Evolutionary conservation across 768 basidiomycete species (phyloP).

Genomic region (Tylopilus sp.): DNA sequence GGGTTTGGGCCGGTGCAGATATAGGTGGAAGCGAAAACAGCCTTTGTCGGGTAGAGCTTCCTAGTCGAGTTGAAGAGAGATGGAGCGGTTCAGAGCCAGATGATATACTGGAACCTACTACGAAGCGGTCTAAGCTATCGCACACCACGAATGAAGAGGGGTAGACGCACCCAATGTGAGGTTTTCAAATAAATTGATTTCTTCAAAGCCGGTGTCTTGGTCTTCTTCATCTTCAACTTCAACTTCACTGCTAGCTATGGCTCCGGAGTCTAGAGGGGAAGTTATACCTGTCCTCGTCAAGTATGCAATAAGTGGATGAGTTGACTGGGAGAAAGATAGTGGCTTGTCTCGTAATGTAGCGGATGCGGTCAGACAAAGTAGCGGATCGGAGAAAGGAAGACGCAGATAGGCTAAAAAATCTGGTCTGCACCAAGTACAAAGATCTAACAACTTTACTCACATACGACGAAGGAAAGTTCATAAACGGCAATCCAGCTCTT

Average conservation of each 20-base stretch:
- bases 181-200: constrained; percentile 67
- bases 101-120: constrained; percentile 45
- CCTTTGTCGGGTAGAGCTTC: constrained; percentile 61
- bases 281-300: constrained; percentile 16
- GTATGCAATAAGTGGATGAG: constrained; percentile 32
- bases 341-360: constrained; percentile 85
- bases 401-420: constrained; percentile 62
- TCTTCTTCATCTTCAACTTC: constrained; percentile 36
- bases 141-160: background rate
- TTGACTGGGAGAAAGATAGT: constrained; percentile 42
- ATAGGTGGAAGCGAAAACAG: constrained; percentile 60
- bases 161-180: constrained; percentile 53
- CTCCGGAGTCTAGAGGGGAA: constrained; percentile 9
- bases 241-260: constrained; percentile 1
- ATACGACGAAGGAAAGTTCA: constrained; percentile 69
- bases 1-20: constrained; percentile 39
- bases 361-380: constrained; percentile 81
- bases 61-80: constrained; percentile 71
- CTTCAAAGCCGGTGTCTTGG: constrained; percentile 51
- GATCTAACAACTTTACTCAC: constrained; percentile 45
- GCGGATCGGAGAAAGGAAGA: constrained; percentile 64
- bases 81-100: constrained; percentile 35
- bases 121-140: background rate
- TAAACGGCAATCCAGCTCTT: constrained; percentile 79
- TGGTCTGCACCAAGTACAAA: background rate